Evolutionary conservation across 345 rosid genomes (phyloP).

Genomic region (Eucalyptus virginea): DNA sequence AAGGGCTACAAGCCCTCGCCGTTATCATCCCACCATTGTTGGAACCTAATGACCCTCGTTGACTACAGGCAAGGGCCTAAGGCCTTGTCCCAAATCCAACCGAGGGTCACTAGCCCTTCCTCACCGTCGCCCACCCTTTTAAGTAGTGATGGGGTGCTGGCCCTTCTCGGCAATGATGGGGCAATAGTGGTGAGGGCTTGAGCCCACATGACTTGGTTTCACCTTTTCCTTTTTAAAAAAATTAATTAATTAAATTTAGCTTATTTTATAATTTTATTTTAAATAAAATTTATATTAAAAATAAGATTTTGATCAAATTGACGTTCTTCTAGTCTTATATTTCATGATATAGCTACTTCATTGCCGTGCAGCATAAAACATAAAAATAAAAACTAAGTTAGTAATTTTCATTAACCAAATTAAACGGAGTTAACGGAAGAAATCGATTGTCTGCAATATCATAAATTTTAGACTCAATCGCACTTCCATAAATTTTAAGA

Average conservation of each 20-base stretch:
- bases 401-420: rapidly evolving
- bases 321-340: neutral
- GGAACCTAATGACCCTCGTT: rapidly evolving
- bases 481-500: neutral
- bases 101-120: neutral
- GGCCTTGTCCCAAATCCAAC: rapidly evolving
- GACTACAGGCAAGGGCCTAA: rapidly evolving
- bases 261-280: too few relatives aligned
- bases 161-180: rapidly evolving
- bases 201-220: neutral
- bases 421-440: rapidly evolving
- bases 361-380: rapidly evolving
- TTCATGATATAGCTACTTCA: neutral
- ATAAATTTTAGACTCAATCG: neutral
- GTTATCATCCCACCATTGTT: neutral
- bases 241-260: too few relatives aligned
- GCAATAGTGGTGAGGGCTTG: neutral
- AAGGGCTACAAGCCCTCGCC: neutral
- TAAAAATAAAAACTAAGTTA: rapidly evolving
- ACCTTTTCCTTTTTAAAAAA: too few relatives aligned
- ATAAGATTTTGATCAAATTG: neutral
- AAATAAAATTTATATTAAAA: too few relatives aligned
- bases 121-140: rapidly evolving
- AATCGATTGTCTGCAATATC: rapidly evolving
- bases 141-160: too few relatives aligned